Conservation (phyloP, 2,329 filamentous ascomycete genomes). For the Colletotrichum brevisporum region DNA sequence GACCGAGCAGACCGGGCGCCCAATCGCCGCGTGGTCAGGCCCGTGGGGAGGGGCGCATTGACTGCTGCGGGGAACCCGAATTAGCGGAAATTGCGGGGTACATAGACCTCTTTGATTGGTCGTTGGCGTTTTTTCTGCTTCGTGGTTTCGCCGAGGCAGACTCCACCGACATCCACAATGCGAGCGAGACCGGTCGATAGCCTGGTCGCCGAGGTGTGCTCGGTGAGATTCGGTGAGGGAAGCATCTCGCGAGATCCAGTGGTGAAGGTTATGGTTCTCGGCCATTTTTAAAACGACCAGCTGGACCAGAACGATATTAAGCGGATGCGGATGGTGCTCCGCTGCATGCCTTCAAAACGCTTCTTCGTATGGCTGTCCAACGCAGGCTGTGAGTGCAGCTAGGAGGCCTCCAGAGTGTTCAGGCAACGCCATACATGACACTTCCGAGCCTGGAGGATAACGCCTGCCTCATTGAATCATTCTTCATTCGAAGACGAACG, state of each 20-base stretch:
- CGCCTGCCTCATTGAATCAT: too few relatives aligned
- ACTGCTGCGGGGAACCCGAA: slow-evolving; percentile 34
- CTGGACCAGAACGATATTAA: too few relatives aligned
- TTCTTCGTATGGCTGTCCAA: too few relatives aligned
- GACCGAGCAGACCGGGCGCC: not conserved
- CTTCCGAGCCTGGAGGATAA: too few relatives aligned
- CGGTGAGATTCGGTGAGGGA: slow-evolving; percentile 4
- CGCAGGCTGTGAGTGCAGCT: too few relatives aligned
- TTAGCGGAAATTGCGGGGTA: slow-evolving; percentile 31
- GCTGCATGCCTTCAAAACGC: too few relatives aligned
- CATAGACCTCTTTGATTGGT: slow-evolving; percentile 11
- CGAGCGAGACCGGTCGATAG: too few relatives aligned
- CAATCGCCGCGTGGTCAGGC: not conserved
- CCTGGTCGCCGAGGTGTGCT: not conserved
- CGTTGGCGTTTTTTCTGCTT: not conserved
- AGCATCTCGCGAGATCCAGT: not conserved
- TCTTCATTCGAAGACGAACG: too few relatives aligned
- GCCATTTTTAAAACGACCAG: too few relatives aligned
- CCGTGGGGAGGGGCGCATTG: slow-evolving; percentile 10
- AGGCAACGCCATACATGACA: too few relatives aligned
- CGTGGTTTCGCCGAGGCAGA: slow-evolving; percentile 3
- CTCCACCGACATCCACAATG: not conserved
- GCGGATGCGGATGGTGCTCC: too few relatives aligned
- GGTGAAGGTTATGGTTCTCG: not conserved
- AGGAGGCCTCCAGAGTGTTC: too few relatives aligned